phyloP scores from a whole-genome alignment of 2,329 filamentous ascomycete species.

The Lojkania enalia region DNA sequence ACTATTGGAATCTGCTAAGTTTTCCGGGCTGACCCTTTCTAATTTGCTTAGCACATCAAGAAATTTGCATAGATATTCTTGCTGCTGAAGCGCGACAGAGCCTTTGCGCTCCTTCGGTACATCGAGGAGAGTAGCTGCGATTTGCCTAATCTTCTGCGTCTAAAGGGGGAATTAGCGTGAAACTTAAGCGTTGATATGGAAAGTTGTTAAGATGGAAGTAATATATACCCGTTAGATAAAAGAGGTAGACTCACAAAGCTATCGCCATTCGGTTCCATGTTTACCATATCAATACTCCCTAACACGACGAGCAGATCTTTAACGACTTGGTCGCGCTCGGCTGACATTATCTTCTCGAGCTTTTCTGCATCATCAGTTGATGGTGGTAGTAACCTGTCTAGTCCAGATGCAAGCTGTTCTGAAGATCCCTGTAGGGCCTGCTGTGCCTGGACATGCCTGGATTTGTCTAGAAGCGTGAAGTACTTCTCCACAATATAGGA shows the following conservation, averaged over 20 bases:
- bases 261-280: conserved; percentile 74
- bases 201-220: background rate
- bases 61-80: conserved; percentile 72
- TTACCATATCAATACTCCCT: conserved; percentile 77
- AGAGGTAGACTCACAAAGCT: conserved; percentile 59
- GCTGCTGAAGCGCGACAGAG: conserved; percentile 60
- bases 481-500: conserved; percentile 88
- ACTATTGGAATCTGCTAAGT: conserved; percentile 38
- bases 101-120: conserved; percentile 58
- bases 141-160: conserved; percentile 83
- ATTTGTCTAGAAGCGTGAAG: conserved; percentile 72
- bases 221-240: background rate
- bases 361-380: conserved; percentile 40
- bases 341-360: conserved; percentile 67
- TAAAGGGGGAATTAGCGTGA: no score
- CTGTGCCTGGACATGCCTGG: conserved; percentile 51
- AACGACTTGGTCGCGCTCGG: conserved; percentile 80
- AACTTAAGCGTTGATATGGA: conserved; percentile 21
- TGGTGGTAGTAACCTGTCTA: conserved; percentile 33
- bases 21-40: conserved; percentile 62
- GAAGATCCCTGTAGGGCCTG: conserved; percentile 44
- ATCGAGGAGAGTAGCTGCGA: conserved; percentile 78
- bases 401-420: conserved; percentile 26
- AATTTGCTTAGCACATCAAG: conserved; percentile 74
- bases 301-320: conserved; percentile 76